Percentiles rank a stretch among this genome's conserved stretches.
These are phyloP conservation scores for Corinectria fuckeliana DNA, from an alignment of 2,329 filamentous ascomycete genomes.

Conservation along the genomic window DNA sequence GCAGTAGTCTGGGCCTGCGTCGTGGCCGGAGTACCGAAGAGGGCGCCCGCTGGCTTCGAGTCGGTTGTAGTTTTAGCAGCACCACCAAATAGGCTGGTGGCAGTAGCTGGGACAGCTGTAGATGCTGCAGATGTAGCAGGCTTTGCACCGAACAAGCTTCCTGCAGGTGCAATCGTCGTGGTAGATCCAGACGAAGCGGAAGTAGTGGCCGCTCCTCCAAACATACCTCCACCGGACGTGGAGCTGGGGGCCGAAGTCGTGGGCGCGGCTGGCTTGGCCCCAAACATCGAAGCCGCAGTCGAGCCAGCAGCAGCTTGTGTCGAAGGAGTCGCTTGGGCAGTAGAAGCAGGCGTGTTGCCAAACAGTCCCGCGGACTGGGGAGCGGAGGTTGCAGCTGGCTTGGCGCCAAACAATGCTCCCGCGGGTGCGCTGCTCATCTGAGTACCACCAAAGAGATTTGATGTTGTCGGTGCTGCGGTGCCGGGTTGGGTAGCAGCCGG, in stretches of 20 bases:
- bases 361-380: slow-evolving; percentile 33
- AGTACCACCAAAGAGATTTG: slow-evolving; percentile 45
- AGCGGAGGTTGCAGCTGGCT: slow-evolving; percentile 38
- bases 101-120: slow-evolving; percentile 37
- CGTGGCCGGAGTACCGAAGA: slow-evolving; percentile 36
- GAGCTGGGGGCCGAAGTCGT: slow-evolving; percentile 42
- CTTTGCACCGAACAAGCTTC: slow-evolving; percentile 44
- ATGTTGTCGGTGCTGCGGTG: slow-evolving; percentile 27
- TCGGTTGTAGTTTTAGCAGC: slow-evolving; percentile 32
- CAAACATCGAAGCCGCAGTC: slow-evolving; percentile 46
- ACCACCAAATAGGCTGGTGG: slow-evolving; percentile 36
- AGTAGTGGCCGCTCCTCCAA: slow-evolving; percentile 41
- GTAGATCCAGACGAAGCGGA: slow-evolving; percentile 39
- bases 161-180: slow-evolving; percentile 39
- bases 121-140: slow-evolving; percentile 38
- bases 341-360: slow-evolving; percentile 35
- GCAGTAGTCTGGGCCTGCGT: slow-evolving; percentile 28
- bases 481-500: slow-evolving; percentile 30
- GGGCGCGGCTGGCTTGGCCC: slow-evolving; percentile 47
- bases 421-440: slow-evolving; percentile 41
- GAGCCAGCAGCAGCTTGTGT: slow-evolving; percentile 30
- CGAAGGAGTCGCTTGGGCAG: slow-evolving; percentile 22
- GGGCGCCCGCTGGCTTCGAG: slow-evolving; percentile 32
- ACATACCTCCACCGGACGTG: slow-evolving; percentile 45
- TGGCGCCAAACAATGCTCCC: slow-evolving; percentile 43